A percentile compares a stretch with the other conserved stretches of the same genome.
These are phyloP conservation scores for Cladochytrium replicatum DNA, from an alignment of 192 early-diverging fungal genomes.

Conservation along the genomic window DNA sequence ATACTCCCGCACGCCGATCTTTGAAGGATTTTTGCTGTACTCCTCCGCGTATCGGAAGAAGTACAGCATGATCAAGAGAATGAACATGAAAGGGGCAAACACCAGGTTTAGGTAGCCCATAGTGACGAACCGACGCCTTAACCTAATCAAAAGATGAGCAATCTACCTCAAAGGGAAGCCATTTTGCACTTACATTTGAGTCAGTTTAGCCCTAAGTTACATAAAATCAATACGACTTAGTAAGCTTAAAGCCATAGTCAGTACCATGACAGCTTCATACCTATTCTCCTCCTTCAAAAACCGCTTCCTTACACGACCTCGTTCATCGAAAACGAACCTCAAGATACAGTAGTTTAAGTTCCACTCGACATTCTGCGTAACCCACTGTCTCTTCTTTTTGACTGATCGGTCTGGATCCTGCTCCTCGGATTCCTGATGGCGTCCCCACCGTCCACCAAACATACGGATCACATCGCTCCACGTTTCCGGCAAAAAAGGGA, in stretches of 20 bases:
- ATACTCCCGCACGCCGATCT: constrained; percentile 70
- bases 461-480: background rate
- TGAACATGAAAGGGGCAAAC: constrained; percentile 79
- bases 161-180: too few species aligned
- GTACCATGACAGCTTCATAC: constrained; percentile 3
- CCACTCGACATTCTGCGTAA: constrained; percentile 89
- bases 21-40: constrained; percentile 69
- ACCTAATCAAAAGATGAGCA: constrained; percentile 5
- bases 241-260: constrained; percentile 53
- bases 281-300: constrained; percentile 69
- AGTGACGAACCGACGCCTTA: constrained; percentile 66
- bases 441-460: background rate
- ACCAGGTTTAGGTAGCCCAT: constrained; percentile 81
- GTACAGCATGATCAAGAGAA: constrained; percentile 68
- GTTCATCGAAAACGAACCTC: constrained; percentile 80
- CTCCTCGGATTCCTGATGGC: background rate
- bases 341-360: constrained; percentile 79
- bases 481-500: constrained; percentile 40
- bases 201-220: constrained; percentile 4
- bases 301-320: constrained; percentile 67
- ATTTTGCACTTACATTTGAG: too few species aligned
- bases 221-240: constrained; percentile 3
- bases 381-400: constrained; percentile 42
- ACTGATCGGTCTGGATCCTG: constrained; percentile 17
- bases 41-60: constrained; percentile 92